These are phyloP conservation scores for Scalesia atractyloides DNA, from an alignment of 129 eudicot species.

Conservation along the genomic window DNA sequence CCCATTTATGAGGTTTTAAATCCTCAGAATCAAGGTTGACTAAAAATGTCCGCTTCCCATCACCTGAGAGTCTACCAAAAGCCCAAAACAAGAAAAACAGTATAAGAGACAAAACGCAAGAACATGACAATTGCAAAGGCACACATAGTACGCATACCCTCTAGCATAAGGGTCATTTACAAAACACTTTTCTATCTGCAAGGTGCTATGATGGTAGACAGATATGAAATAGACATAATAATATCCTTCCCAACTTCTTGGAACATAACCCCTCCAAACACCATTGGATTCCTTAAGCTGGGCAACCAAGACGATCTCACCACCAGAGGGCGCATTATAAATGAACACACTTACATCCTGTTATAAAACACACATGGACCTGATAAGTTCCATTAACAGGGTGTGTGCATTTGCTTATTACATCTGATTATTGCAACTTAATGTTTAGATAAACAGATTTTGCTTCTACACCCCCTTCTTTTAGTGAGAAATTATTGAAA, in stretches of 20 bases:
- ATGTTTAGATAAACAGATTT: not conserved
- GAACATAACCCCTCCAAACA: conserved; percentile 78
- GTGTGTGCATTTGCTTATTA: not conserved
- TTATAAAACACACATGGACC: conserved; percentile 22
- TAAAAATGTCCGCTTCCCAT: conserved; percentile 68
- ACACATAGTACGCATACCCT: conserved; percentile 83
- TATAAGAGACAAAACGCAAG: conserved; percentile 2
- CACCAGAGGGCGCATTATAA: conserved; percentile 56
- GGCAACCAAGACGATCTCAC: conserved; percentile 48
- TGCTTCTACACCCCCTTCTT: not conserved
- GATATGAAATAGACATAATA: conserved; percentile 87
- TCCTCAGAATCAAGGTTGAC: conserved; percentile 72
- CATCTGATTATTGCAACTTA: not conserved
- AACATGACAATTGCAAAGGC: conserved; percentile 18
- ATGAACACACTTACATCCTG: conserved; percentile 68
- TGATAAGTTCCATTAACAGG: conserved; percentile 9
- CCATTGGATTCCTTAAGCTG: conserved; percentile 69
- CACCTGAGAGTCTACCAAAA: conserved; percentile 70
- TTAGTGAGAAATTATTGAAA: not conserved
- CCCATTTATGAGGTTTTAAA: conserved; percentile 87
- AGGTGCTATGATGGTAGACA: conserved; percentile 86
- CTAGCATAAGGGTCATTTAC: conserved; percentile 99
- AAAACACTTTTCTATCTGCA: conserved; percentile 68
- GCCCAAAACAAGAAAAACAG: conserved; percentile 18
- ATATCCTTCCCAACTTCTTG: conserved; percentile 81